These are phyloP conservation scores for Vachellia collinsii DNA, from an alignment of 306 rosid species.

Conservation along the genomic window DNA sequence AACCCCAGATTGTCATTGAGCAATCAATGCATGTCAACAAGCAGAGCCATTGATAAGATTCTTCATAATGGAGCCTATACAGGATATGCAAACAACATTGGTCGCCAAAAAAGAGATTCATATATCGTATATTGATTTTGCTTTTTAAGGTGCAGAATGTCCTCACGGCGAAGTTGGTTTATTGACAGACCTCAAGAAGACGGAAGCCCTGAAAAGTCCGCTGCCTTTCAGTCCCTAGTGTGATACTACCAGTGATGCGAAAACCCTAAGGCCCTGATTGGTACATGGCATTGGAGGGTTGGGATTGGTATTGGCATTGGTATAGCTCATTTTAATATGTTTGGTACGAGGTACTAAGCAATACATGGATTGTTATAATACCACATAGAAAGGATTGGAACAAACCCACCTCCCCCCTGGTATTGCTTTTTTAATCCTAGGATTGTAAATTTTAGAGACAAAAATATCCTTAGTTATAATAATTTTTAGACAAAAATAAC, in stretches of 20 bases:
- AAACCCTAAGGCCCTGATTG: too few relatives aligned
- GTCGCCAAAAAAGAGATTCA: neutral
- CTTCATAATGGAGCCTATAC: neutral
- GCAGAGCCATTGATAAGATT: neutral
- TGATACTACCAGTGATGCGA: neutral
- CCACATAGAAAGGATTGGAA: too few relatives aligned
- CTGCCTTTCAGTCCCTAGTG: neutral
- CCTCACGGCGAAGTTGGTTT: slow-evolving; percentile 13
- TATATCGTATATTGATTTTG: neutral
- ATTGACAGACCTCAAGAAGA: slow-evolving; percentile 22
- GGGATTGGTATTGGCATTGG: too few relatives aligned
- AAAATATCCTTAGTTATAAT: too few relatives aligned
- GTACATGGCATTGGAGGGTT: too few relatives aligned
- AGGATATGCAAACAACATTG: neutral
- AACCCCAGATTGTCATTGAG: neutral
- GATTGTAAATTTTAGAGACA: too few relatives aligned
- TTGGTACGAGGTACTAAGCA: too few relatives aligned
- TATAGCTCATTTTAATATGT: too few relatives aligned
- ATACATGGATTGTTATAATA: too few relatives aligned
- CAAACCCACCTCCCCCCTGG: too few relatives aligned
- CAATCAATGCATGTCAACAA: neutral
- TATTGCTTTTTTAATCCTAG: too few relatives aligned
- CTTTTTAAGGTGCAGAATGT: neutral
- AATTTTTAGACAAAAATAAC: too few relatives aligned
- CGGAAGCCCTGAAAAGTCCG: slow-evolving; percentile 7